phyloP scores from a whole-genome alignment of 148 eudicot genomes.

The Rhododendron molle region DNA sequence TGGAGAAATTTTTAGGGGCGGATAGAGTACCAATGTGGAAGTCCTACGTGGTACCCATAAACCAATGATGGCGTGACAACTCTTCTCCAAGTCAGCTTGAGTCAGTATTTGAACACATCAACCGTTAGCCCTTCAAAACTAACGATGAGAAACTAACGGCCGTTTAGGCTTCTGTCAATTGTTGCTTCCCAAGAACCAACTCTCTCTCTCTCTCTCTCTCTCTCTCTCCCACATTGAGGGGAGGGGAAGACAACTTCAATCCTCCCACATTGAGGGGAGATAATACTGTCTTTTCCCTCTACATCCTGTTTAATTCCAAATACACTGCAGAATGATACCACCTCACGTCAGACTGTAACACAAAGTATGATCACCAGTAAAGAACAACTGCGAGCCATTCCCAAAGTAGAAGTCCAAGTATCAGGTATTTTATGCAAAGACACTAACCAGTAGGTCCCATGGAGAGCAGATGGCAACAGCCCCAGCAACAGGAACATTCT shows the following conservation, averaged over 20 bases:
- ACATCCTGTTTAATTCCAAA: not conserved
- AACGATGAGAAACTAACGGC: no score
- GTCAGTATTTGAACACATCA: no score
- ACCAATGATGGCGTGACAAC: no score
- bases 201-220: no score
- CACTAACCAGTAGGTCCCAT: conserved; percentile 94
- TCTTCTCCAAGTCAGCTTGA: no score
- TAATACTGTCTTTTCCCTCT: not conserved
- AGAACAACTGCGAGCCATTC: not conserved
- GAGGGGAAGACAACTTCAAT: not conserved
- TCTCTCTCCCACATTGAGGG: no score
- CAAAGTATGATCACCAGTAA: not conserved
- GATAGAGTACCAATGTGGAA: no score
- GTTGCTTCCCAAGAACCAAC: no score
- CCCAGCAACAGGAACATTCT: conserved; percentile 74
- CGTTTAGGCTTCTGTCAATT: no score
- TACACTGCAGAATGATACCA: not conserved
- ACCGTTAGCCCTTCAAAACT: no score
- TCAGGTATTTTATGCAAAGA: not conserved
- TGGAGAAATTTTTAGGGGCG: not conserved
- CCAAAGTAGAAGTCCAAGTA: not conserved
- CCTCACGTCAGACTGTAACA: not conserved
- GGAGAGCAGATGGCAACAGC: conserved; percentile 92
- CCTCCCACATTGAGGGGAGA: not conserved
- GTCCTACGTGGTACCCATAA: no score